Evolutionary conservation across 306 rosid genomes (phyloP), one percentile per base, ranked within the genome.

Genomic region (Mimosa pudica): DNA sequence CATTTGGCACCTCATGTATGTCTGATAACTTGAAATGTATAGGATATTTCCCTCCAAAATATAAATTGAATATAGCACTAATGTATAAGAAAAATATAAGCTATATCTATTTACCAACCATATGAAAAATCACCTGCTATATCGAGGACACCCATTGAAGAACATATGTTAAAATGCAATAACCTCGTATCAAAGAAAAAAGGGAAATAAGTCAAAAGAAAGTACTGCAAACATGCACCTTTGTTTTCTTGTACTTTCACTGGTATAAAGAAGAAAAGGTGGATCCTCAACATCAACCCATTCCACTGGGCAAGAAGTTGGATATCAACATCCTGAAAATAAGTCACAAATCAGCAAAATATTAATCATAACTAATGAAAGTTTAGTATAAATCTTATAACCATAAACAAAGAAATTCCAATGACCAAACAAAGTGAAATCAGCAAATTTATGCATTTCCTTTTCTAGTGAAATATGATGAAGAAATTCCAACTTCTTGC

Each of bases 231-330:
- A 51, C 63, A 78, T 16, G 62, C 86, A 93, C 99, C 99, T 93
- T 95, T 24, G 98, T 80, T 90, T 95, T 77, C 99, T 98, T 3
- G 99, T 93, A 85, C 99, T 95, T 79, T 98, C 99, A 86, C 99
- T 95, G 60, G 99, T 95, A 82, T 93, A 95, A 66, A 95, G 97
- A 61, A 95, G 89, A 86, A 95, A 95, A 77, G 93, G 94, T 80
- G 99, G 99, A 82, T 88, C 92, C 87, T 95, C 99, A 14, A 98
- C 98, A 78, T 93, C 97, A 82, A 95, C 92, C 99, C 99, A 95
- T 86, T 95, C 98, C 87, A 93, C 98, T n/a, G 82, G 88, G 84
- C 99, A 93, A 63, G 89, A 80, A 79, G 89, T 88, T 78, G 98
- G 89, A 86, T 90, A 90, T 75, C 71, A 52, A 89, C 91, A 84